A percentile compares a stretch with the other conserved stretches of the same genome.
These are phyloP conservation scores for Spathaspora sp. DNA, from an alignment of 1,139 yeast species.

Conservation along the genomic window DNA sequence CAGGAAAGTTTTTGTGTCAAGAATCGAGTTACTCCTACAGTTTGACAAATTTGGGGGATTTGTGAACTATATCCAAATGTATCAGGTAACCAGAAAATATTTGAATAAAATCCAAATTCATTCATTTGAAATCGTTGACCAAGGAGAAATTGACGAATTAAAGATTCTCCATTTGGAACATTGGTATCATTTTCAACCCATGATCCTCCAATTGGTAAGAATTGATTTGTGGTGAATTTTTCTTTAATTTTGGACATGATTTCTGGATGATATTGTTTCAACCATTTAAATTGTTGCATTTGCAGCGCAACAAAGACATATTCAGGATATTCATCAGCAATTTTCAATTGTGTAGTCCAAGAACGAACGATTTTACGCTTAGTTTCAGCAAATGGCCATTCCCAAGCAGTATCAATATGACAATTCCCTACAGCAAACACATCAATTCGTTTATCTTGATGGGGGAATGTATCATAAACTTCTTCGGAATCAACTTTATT, in stretches of 20 bases:
- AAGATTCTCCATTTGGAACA: constrained; percentile 88
- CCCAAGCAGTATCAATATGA: constrained; percentile 97
- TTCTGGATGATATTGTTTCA: constrained; percentile 80
- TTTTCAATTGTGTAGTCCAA: constrained; percentile 89
- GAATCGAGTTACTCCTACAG: constrained; percentile 79
- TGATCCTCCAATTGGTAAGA: constrained; percentile 90
- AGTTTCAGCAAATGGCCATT: constrained; percentile 98
- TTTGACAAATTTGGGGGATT: constrained; percentile 86
- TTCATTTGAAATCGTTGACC: constrained; percentile 85
- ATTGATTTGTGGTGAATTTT: constrained; percentile 70
- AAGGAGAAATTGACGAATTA: constrained; percentile 81
- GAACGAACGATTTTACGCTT: constrained; percentile 88
- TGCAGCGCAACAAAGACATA: constrained; percentile 93
- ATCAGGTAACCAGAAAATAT: constrained; percentile 92
- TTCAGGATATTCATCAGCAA: constrained; percentile 88
- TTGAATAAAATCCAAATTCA: constrained; percentile 74
- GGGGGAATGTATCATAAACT: constrained; percentile 45
- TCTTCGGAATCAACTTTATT: constrained; percentile 57
- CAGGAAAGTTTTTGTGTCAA: constrained; percentile 93
- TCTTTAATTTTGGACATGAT: constrained; percentile 61
- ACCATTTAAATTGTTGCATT: constrained; percentile 95
- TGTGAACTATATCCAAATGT: constrained; percentile 96
- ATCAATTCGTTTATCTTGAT: constrained; percentile 27
- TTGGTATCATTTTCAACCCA: constrained; percentile 99
- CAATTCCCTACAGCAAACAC: constrained; percentile 91